Percentiles rank a stretch among this genome's conserved stretches.
phyloP scores from a whole-genome alignment of 768 basidiomycete genomes.

The Boletus vinaceobasis region DNA sequence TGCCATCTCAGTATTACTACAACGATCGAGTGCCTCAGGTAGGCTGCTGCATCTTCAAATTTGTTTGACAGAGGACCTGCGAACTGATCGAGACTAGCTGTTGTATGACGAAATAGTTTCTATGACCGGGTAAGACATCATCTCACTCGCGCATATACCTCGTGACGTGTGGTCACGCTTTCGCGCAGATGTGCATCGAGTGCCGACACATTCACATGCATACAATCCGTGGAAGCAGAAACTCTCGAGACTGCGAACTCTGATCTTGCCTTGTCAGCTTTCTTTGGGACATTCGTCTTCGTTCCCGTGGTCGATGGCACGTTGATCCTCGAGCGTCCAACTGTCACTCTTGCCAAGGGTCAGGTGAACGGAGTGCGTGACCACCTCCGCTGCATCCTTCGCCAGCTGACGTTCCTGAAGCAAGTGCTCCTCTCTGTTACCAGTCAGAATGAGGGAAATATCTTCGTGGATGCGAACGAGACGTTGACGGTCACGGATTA shows the following conservation, averaged over 20 bases:
- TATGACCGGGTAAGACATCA: conserved; percentile 13
- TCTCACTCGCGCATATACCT: background rate
- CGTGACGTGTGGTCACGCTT: conserved; percentile 2
- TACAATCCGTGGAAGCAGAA: conserved; percentile 33
- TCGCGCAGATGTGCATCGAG: conserved; percentile 32
- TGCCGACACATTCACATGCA: conserved; percentile 37
- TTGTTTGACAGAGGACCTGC: background rate
- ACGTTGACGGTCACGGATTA: conserved; percentile 20
- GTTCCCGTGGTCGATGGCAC: conserved; percentile 48
- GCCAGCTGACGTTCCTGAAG: conserved; percentile 14
- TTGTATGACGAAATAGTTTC: conserved; percentile 13
- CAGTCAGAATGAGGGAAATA: conserved; percentile 33
- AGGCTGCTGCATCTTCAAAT: background rate
- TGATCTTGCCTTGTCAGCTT: conserved; percentile 29
- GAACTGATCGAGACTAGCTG: conserved; percentile 9
- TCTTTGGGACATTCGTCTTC: conserved; percentile 40
- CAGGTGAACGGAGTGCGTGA: conserved; percentile 42
- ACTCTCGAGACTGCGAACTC: conserved; percentile 35
- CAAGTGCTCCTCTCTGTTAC: conserved; percentile 21
- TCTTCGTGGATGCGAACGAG: conserved; percentile 25
- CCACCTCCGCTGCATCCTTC: background rate
- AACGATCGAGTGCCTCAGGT: conserved; percentile 32
- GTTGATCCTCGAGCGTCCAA: conserved; percentile 44
- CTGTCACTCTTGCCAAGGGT: conserved; percentile 33
- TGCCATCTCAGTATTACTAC: conserved; percentile 34